Base-by-base conservation (phyloP, 2,329 filamentous ascomycete genomes). In the Cercospora janseana region DNA sequence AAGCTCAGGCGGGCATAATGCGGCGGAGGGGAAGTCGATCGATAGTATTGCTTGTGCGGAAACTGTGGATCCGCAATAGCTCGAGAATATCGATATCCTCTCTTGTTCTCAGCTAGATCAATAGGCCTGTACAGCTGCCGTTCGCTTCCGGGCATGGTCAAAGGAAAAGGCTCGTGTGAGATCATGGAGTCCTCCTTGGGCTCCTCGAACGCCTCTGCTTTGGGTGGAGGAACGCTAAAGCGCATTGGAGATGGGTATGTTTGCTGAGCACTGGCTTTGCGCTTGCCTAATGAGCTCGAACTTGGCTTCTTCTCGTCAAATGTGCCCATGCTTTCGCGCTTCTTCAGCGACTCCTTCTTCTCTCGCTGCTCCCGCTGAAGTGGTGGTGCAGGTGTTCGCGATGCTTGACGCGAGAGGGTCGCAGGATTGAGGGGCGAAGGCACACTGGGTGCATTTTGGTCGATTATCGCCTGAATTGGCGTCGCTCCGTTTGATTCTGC, bases 31-130 rank as follows among this genome's bases (percentile, higher is more conserved):
- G 97, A 93, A 34, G 89, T 93, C 53, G 89, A 85, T 54, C 91
- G 86, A 70, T 95, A 96, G 74, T 87, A 93, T 63, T 94, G 81
- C 57, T 84, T 90, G 56, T 90, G 88, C 5, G 88, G 85, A 64
- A 96, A 95, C 15, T 80, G 77, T 1, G 90, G 89, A 60, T 96
- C 91, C 59, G 90, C 89, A 58, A 96, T 91, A 66, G 88, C 94
- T 62, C 91, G 87, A 24, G 85, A 87, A 68, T 97, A 97, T 52
- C 89, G 86, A 67, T 92, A 97, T 48, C 85, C 80, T 59, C 79
- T 80, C 61, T 82, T 82, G 64, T 85, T 85, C 63, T 81, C 82
- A 6, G 83, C 79, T 56, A 76, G 72, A 52, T 79, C 76, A 20
- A 74, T 66, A 0, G 74, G 72, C 56, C 74, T 76, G 64, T 70